Base-by-base conservation (phyloP, 768 basidiomycete species). In the Gloeopeniophorella convolvens region DNA sequence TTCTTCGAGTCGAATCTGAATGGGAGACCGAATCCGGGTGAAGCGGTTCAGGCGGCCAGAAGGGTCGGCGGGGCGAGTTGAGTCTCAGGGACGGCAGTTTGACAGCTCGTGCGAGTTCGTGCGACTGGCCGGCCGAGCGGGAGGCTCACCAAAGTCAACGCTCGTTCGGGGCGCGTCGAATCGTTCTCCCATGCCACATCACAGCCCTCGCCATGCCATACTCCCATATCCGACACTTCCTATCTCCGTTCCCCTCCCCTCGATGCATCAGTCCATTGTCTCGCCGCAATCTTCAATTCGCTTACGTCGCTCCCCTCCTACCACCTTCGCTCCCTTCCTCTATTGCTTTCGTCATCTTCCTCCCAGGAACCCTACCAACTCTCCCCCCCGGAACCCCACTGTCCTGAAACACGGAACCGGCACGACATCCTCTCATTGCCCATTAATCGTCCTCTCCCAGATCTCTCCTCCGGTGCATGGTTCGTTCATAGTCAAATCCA, bases 31-130 rank as follows among this genome's bases (percentile, higher is more conserved):
- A 42, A 42, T 6, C 5, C 27, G 24, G 41, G 41, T 27, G 16
- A n/a, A n/a, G n/a, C n/a, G 9, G 23, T 42, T 42, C n/a, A n/a
- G 16, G 20, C 35, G 35, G 44, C 44, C 44, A 45, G 44, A 45
- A 45, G 44, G 45, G 35, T 46, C 45, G 35, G 31, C 45, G 12
- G 21, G 51, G 39, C 40, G 40, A 27, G 41, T 36, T 45, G 35
- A 24, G 42, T 31, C 41, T 47, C 47, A 54, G 52, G 46, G 42
- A 53, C 51, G 51, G 51, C 18, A 43, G 46, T 54, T 48, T 54
- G 52, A 54, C 52, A 54, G 52, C 52, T 48, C 52, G 52, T 54
- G 52, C 52, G 52, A 54, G 52, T 47, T 48, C 52, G 52, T 54
- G 52, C 52, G 52, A 54, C 52, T 43, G 45, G 46, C 52, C 47